These are phyloP conservation scores for Arthrobotrys sinensis DNA, from an alignment of 2,329 filamentous ascomycete species.

Conservation along the genomic window DNA sequence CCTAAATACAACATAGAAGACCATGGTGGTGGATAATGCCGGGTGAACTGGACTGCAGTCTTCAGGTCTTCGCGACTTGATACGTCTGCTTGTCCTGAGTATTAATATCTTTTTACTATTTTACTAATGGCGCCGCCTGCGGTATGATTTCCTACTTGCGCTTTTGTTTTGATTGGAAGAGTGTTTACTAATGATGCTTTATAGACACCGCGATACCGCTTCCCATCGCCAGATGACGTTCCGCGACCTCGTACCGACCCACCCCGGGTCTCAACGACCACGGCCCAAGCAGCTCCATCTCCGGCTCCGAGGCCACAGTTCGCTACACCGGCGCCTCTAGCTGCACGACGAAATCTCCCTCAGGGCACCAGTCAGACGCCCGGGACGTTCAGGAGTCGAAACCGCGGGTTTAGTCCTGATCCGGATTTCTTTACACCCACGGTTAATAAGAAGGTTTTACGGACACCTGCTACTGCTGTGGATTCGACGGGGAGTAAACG, in stretches of 20 bases:
- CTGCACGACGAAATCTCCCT: conserved; percentile 13
- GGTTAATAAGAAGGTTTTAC: not conserved
- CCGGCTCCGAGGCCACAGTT: conserved; percentile 33
- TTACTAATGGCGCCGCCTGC: conserved; percentile 36
- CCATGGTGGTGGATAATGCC: no score
- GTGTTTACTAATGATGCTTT: not conserved
- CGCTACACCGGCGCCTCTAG: conserved; percentile 36
- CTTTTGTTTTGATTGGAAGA: not conserved
- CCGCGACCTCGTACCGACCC: conserved; percentile 30
- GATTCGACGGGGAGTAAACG: conserved; percentile 33
- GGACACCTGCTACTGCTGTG: not conserved
- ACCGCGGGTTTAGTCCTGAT: conserved; percentile 55
- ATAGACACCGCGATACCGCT: conserved; percentile 54
- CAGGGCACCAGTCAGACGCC: conserved; percentile 19
- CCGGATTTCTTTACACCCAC: conserved; percentile 47
- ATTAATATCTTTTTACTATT: not conserved
- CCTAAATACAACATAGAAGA: no score
- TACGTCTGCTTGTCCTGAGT: not conserved
- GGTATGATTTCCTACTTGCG: conserved; percentile 10
- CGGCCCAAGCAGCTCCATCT: not conserved
- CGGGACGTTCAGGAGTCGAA: not conserved
- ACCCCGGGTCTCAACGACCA: not conserved
- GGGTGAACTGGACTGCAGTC: not conserved
- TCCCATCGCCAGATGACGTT: conserved; percentile 49
- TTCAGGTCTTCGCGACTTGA: conserved; percentile 24